These are phyloP conservation scores for Mortierella sp. DNA, from an alignment of 371 early-diverging fungal species.

Conservation along the genomic window DNA sequence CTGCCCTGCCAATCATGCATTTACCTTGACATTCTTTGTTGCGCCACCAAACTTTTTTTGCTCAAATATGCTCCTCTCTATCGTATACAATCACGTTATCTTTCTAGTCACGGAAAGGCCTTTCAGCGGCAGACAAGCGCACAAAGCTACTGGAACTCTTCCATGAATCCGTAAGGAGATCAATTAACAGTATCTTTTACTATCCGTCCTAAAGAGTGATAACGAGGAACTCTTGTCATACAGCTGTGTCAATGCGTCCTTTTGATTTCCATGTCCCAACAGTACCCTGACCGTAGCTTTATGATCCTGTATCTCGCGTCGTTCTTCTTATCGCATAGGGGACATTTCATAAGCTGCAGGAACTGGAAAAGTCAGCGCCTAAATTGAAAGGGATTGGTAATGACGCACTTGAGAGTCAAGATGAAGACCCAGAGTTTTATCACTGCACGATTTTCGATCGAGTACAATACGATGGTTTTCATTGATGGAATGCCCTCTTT, in stretches of 20 bases:
- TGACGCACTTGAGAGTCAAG: not conserved
- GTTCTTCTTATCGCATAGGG: slow-evolving; percentile 19
- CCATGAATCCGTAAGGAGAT: slow-evolving; percentile 77
- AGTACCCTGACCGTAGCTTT: not conserved
- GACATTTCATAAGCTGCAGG: slow-evolving; percentile 84
- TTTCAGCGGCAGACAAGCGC: slow-evolving; percentile 86
- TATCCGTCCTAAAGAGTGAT: not conserved
- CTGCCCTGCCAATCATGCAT: too few species aligned
- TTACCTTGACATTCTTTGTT: too few species aligned
- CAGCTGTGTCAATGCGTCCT: not conserved
- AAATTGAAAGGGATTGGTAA: slow-evolving; percentile 91
- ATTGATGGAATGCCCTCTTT: not conserved
- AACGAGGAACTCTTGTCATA: not conserved
- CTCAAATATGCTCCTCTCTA: too few species aligned
- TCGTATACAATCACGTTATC: not conserved
- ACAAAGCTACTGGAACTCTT: slow-evolving; percentile 80
- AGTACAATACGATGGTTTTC: not conserved
- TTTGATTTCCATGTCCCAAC: not conserved
- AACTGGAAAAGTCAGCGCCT: slow-evolving; percentile 91
- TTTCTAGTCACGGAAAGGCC: slow-evolving; percentile 60
- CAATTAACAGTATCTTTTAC: not conserved
- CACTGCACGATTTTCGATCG: not conserved
- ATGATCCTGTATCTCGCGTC: not conserved
- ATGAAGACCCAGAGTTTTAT: not conserved
- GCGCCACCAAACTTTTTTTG: too few species aligned